phyloP scores from a whole-genome alignment of 129 eudicot genomes.

The Cynara cardunculus region DNA sequence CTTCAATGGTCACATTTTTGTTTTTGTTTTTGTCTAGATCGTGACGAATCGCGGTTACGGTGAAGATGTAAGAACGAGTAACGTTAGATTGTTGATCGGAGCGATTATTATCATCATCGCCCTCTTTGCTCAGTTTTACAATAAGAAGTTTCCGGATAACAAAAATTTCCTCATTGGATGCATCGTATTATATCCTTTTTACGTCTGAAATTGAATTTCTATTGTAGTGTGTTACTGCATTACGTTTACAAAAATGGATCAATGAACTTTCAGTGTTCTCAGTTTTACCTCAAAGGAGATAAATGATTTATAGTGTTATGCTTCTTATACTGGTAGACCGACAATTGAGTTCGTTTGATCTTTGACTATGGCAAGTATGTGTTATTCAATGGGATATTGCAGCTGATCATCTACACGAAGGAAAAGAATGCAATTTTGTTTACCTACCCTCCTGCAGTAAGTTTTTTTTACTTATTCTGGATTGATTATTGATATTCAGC shows the following conservation, averaged over 20 bases:
- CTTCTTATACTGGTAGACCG: background rate
- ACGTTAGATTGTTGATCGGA: conserved; percentile 74
- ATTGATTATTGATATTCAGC: background rate
- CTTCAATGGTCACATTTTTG: background rate
- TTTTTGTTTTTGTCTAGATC: conserved; percentile 35
- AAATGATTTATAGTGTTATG: background rate
- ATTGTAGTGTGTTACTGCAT: background rate
- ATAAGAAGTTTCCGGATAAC: conserved; percentile 91
- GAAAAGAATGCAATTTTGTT: conserved; percentile 83
- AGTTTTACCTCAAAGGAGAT: background rate
- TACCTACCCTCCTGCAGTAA: conserved; percentile 78
- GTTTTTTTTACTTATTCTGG: conserved; percentile 23
- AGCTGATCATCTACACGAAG: conserved; percentile 81
- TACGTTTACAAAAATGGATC: background rate
- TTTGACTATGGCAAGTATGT: conserved; percentile 81
- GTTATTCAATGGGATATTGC: conserved; percentile 60
- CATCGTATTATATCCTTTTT: conserved; percentile 83
- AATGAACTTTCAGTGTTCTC: background rate
- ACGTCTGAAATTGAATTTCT: background rate
- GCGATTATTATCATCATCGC: conserved; percentile 67
- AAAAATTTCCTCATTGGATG: conserved; percentile 68
- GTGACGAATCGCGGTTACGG: conserved; percentile 71
- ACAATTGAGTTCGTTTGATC: conserved; percentile 36
- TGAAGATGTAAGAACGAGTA: conserved; percentile 90
- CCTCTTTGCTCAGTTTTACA: conserved; percentile 81